phyloP scores from a whole-genome alignment of 179 eudicot genomes.

The Silene vulgaris region DNA sequence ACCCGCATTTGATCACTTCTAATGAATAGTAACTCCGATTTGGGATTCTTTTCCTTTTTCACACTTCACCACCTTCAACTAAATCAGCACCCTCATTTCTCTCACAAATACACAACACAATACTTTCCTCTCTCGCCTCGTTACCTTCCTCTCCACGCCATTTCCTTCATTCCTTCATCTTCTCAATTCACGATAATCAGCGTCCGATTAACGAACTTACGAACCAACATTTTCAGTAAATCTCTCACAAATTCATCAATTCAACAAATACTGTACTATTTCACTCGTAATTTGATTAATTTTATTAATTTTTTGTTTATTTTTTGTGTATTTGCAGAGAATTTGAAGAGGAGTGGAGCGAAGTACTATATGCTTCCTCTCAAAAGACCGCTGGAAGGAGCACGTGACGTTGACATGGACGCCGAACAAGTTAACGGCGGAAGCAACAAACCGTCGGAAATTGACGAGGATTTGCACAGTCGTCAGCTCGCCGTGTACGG shows the following conservation, averaged over 20 bases:
- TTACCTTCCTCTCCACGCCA: conserved; percentile 18
- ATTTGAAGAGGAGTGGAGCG: conserved; percentile 18
- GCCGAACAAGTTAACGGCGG: neutral
- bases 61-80: no score
- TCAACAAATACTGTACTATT: no score
- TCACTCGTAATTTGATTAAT: no score
- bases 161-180: neutral
- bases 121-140: neutral
- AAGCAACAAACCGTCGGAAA: conserved; percentile 33
- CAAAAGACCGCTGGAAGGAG: conserved; percentile 35
- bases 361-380: conserved; percentile 37
- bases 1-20: no score
- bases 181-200: neutral
- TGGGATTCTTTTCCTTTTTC: no score
- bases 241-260: no score
- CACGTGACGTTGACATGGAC: conserved; percentile 22
- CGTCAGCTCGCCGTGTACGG: conserved; percentile 96
- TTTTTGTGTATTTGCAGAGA: conserved; percentile 14
- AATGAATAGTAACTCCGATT: no score
- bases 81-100: no score
- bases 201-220: neutral
- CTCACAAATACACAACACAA: no score
- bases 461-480: conserved; percentile 96
- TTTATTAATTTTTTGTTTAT: neutral
- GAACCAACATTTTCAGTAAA: neutral